phyloP scores from a whole-genome alignment of 345 rosid genomes.

The Excoecaria cochinchinensis region DNA sequence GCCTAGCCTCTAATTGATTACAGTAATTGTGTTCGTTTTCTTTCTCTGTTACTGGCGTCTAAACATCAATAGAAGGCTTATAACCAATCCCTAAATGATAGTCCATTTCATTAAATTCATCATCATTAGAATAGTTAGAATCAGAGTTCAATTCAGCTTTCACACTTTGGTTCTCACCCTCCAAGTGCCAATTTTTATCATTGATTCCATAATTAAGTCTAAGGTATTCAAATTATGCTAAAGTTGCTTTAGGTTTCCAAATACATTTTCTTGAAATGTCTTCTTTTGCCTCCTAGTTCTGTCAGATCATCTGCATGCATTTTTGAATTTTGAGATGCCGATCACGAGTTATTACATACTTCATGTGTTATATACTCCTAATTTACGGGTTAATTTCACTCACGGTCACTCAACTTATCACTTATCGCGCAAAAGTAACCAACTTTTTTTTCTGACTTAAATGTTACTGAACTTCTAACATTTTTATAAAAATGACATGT shows the following conservation, averaged over 20 bases:
- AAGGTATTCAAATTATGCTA: neutral
- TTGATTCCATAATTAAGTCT: neutral
- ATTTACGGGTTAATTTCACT: too few relatives aligned
- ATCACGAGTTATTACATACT: too few relatives aligned
- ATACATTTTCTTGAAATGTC: neutral
- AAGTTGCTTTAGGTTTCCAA: neutral
- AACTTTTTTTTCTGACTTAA: too few relatives aligned
- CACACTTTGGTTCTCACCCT: neutral
- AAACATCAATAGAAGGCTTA: neutral
- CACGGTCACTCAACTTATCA: too few relatives aligned
- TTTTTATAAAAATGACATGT: too few relatives aligned
- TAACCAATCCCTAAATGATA: neutral
- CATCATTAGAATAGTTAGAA: neutral
- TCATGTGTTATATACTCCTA: too few relatives aligned
- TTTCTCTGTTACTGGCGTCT: neutral
- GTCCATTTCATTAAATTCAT: neutral
- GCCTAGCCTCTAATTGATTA: too few relatives aligned
- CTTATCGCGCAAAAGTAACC: too few relatives aligned
- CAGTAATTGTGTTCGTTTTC: neutral
- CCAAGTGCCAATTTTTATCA: neutral
- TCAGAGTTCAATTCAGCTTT: neutral
- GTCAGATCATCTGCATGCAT: too few relatives aligned
- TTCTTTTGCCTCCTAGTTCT: neutral
- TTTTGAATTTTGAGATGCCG: too few relatives aligned
- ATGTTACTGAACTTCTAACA: too few relatives aligned